Percentiles rank a stretch among this genome's conserved stretches.
phyloP scores from a whole-genome alignment of 2,329 filamentous ascomycete genomes.

The Mycosphaerella arachidis region DNA sequence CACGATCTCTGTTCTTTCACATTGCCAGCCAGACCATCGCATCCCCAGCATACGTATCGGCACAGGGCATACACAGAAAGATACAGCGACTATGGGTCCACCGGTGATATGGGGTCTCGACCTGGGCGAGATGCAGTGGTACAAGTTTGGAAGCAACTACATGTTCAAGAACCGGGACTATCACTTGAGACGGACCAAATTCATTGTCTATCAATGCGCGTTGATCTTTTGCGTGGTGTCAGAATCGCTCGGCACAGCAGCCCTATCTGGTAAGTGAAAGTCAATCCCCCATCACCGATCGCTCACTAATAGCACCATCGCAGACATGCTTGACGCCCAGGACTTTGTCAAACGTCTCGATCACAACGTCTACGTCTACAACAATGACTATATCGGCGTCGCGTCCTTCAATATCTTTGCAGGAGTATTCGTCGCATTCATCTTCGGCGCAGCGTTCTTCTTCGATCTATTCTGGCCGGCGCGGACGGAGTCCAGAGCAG shows the following conservation, averaged over 20 bases:
- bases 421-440: conserved; percentile 53
- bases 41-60: neutral
- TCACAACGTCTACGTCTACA: conserved; percentile 44
- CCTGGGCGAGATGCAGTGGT: conserved; percentile 54
- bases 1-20: neutral
- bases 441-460: conserved; percentile 58
- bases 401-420: conserved; percentile 57
- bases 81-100: conserved; percentile 2
- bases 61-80: neutral
- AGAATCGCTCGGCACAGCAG: conserved; percentile 54
- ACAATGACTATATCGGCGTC: conserved; percentile 53
- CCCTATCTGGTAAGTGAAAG: conserved; percentile 44
- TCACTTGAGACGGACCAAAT: conserved; percentile 54
- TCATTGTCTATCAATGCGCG: conserved; percentile 57
- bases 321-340: conserved; percentile 55
- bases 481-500: conserved; percentile 45
- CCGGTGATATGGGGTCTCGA: conserved; percentile 56
- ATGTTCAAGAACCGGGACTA: conserved; percentile 50
- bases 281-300: neutral
- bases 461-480: conserved; percentile 60
- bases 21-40: neutral
- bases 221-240: conserved; percentile 56
- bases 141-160: conserved; percentile 53
- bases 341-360: conserved; percentile 40
- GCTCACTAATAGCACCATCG: neutral